Base-by-base conservation (phyloP, 768 basidiomycete genomes). In the Phylloporus sp. region DNA sequence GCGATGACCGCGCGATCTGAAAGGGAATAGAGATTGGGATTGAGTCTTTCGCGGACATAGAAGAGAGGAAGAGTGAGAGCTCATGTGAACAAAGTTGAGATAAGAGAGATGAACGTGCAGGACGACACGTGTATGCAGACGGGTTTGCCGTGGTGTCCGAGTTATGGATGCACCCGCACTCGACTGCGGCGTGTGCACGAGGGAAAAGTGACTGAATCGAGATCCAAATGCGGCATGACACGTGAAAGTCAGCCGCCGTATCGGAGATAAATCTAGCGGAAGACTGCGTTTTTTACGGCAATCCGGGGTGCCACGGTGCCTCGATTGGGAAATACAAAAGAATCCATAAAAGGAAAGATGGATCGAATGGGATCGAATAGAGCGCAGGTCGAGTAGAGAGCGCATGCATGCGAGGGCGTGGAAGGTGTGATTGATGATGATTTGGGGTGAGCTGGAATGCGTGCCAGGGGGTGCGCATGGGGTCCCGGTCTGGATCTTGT, bases 241-340 rank as follows among this genome's bases (percentile, higher is more conserved):
- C 59, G 62, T 65, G 62, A 62, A 23, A 45, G 45, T 26, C 29
- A 24, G 29, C 35, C 12, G 6, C 23, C 23, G 20, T 41, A 63
- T 64, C 61, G 61, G 61, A 59, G 61, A 63, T 63, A 64, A 61
- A 63, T 64, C 62, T 64, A 44, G 50, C 41, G 42, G 24, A 32
- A 45, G 57, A 59, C 45, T 31, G 52, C 15, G 20, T 46, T 24
- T 3, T 45, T 62, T 62, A 64, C 49, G 61, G 62, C 54, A 65
- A 63, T 63, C 63, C 63, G 61, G 62, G 62, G 61, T 65, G 62
- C 62, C 61, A 63, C 63, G 62, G 41, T 54, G 24, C 5, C 61
- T 36, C 53, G 46, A 57, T 53, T 53, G 3, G 23, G 63, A 53
- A 55, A 41, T 44, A 61, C 53, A 54, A 64, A 39, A 54, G 49